Conservation (phyloP, 192 early-diverging fungal genomes). For the Coemansia sp. region DNA sequence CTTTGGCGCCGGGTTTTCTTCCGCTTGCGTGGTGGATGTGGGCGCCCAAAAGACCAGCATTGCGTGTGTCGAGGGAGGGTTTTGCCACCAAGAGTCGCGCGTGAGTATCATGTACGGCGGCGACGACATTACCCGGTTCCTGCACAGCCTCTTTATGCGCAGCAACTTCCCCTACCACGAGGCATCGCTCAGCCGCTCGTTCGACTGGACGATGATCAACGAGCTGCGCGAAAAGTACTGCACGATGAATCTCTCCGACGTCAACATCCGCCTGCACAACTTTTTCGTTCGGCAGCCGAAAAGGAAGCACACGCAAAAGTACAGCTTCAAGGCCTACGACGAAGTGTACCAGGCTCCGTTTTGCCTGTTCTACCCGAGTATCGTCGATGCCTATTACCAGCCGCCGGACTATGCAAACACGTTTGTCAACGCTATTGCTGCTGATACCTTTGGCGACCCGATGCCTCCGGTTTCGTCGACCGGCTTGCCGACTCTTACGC, state of each 20-base stretch:
- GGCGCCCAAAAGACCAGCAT: constrained; percentile 88
- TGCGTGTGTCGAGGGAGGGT: constrained; percentile 84
- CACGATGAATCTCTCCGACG: constrained; percentile 80
- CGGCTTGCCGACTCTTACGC: constrained; percentile 23
- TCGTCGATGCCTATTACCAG: constrained; percentile 42
- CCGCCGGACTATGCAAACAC: constrained; percentile 41
- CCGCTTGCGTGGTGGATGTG: constrained; percentile 88
- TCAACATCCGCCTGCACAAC: constrained; percentile 80
- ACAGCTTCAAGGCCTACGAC: constrained; percentile 85
- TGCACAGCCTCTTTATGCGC: constrained; percentile 65
- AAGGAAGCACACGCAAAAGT: constrained; percentile 65
- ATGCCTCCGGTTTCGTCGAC: background rate
- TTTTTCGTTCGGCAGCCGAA: constrained; percentile 82
- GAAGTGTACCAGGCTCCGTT: constrained; percentile 80
- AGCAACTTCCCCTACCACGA: constrained; percentile 78
- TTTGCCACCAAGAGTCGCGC: constrained; percentile 71
- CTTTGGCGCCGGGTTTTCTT: constrained; percentile 84
- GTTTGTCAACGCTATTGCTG: constrained; percentile 18
- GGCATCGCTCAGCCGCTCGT: constrained; percentile 61
- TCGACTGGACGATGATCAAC: constrained; percentile 77
- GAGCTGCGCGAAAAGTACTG: constrained; percentile 85
- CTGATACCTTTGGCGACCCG: constrained; percentile 8
- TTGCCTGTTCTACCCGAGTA: constrained; percentile 62
- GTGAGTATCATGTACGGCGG: constrained; percentile 74
- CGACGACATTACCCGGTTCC: constrained; percentile 84